Conservation (phyloP, 768 basidiomycete species). For the Podaxis mareebaensis region DNA sequence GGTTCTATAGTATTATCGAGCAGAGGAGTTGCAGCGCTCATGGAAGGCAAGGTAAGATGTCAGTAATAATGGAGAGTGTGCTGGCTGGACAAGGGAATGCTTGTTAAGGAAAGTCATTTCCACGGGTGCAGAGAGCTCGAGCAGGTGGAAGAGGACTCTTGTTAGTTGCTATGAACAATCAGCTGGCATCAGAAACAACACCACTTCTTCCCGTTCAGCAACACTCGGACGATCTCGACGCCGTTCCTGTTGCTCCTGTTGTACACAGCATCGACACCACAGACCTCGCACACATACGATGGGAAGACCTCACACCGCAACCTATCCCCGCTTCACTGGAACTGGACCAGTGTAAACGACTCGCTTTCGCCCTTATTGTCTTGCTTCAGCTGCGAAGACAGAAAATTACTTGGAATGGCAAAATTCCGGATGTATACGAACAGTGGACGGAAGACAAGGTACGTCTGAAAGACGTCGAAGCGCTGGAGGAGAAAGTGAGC, state of each 20-base stretch:
- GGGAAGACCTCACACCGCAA: slow-evolving; percentile 9
- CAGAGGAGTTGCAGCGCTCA: slow-evolving; percentile 66
- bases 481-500: slow-evolving; percentile 34
- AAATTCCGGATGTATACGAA: slow-evolving; percentile 38
- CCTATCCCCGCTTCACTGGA: slow-evolving; percentile 11
- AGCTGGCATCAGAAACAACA: background rate
- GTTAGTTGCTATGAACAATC: background rate
- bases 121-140: background rate
- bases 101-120: background rate
- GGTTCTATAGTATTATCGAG: slow-evolving; percentile 80
- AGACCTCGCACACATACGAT: slow-evolving; percentile 19
- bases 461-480: slow-evolving; percentile 24
- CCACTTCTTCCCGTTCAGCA: slow-evolving; percentile 8
- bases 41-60: slow-evolving; percentile 28
- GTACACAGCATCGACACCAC: slow-evolving; percentile 23
- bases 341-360: slow-evolving; percentile 3
- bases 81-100: background rate
- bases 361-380: slow-evolving; percentile 31
- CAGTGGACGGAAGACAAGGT: slow-evolving; percentile 37
- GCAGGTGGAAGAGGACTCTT: background rate
- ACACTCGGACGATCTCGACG: background rate
- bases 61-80: background rate
- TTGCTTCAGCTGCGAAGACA: slow-evolving; percentile 35
- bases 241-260: slow-evolving; percentile 15
- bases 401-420: slow-evolving; percentile 17